Percentiles rank a stretch among this genome's conserved stretches.
These are phyloP conservation scores for Raphanus raphanistrum DNA, from an alignment of 345 rosid genomes.

Conservation along the genomic window DNA sequence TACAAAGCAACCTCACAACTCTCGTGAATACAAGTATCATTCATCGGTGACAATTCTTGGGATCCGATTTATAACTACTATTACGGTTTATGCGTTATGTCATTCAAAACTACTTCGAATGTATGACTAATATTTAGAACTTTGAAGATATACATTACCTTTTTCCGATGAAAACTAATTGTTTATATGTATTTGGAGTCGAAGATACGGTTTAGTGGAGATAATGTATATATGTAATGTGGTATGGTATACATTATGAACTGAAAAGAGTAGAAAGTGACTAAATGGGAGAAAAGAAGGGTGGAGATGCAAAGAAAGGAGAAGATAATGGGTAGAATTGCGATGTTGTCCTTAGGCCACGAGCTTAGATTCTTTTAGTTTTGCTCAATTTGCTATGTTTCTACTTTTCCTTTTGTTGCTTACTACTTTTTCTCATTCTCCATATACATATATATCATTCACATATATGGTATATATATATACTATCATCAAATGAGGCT, in stretches of 20 bases:
- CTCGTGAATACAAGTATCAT: constrained; percentile 5
- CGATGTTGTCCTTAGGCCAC: constrained; percentile 34
- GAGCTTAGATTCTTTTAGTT: constrained; percentile 45
- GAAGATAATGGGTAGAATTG: constrained; percentile 23
- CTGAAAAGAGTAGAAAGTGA: constrained; percentile 4
- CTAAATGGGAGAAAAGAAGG: constrained; percentile 19
- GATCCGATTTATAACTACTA: not conserved
- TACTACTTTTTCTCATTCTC: constrained; percentile 34
- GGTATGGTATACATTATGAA: constrained; percentile 1
- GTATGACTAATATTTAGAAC: not conserved
- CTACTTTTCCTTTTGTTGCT: constrained; percentile 30
- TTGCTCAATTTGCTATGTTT: constrained; percentile 30
- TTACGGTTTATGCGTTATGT: not conserved
- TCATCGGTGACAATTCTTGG: not conserved
- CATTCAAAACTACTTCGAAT: not conserved
- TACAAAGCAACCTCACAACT: constrained; percentile 9
- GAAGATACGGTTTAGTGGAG: constrained; percentile 1
- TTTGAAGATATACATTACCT: not conserved
- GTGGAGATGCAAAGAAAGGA: constrained; percentile 22
- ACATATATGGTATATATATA: constrained; percentile 18
- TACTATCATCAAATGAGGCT: constrained; percentile 11
- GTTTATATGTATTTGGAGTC: not conserved
- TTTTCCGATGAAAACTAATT: not conserved
- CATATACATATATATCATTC: constrained; percentile 11
- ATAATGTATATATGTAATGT: not conserved